Conservation (phyloP, 2,329 filamentous ascomycete genomes). For the Aspergillus clavatus region DNA sequence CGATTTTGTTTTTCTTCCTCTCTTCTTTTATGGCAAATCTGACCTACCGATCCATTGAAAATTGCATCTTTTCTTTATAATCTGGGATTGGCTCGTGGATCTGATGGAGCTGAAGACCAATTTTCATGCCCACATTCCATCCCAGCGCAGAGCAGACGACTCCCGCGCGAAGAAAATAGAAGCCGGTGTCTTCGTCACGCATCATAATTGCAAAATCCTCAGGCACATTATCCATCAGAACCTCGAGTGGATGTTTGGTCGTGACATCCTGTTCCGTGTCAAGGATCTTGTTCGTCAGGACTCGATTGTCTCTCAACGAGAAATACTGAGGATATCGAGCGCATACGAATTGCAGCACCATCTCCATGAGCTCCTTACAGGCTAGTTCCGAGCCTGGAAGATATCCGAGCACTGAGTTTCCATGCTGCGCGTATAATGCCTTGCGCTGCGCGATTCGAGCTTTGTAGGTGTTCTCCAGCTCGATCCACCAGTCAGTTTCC, state of each 20-base stretch:
- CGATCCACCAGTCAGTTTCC: slow-evolving; percentile 83
- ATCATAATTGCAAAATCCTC: slow-evolving; percentile 79
- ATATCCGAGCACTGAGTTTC: slow-evolving; percentile 59
- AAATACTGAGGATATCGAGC: slow-evolving; percentile 74
- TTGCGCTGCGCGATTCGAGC: slow-evolving; percentile 64
- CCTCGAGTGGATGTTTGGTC: slow-evolving; percentile 59
- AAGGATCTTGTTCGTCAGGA: slow-evolving; percentile 67
- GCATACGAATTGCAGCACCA: slow-evolving; percentile 74
- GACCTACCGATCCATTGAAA: slow-evolving; percentile 74
- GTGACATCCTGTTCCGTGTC: slow-evolving; percentile 57
- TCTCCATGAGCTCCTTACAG: slow-evolving; percentile 84
- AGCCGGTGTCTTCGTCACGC: slow-evolving; percentile 64
- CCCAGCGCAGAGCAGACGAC: slow-evolving; percentile 74
- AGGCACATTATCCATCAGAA: slow-evolving; percentile 72
- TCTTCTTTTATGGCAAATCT: not conserved
- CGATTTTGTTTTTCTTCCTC: not conserved
- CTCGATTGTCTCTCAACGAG: slow-evolving; percentile 49
- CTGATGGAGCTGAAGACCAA: slow-evolving; percentile 62
- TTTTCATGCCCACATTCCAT: slow-evolving; percentile 72
- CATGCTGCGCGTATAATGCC: slow-evolving; percentile 59
- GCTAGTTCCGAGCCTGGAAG: slow-evolving; percentile 73
- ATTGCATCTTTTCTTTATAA: slow-evolving; percentile 82
- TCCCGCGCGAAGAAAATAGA: slow-evolving; percentile 70
- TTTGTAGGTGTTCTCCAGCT: slow-evolving; percentile 70
- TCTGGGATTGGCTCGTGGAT: slow-evolving; percentile 75